phyloP scores from a whole-genome alignment of 768 basidiomycete species.

The Infundibulicybe gibba region DNA sequence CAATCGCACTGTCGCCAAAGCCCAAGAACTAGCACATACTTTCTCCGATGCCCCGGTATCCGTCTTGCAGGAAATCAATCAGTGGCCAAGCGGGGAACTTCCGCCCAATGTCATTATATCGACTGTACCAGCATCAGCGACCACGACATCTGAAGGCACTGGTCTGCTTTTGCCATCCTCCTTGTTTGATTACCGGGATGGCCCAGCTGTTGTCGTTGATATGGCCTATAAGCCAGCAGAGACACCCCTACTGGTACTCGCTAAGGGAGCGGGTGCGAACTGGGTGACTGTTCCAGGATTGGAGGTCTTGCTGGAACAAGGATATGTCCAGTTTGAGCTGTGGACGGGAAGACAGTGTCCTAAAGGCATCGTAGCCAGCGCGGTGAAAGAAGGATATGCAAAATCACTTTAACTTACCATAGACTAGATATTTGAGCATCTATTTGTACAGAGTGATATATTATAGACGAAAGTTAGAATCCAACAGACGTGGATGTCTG shows the following conservation, averaged over 20 bases:
- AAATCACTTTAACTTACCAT: too few species aligned
- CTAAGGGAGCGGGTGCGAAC: conserved; percentile 40
- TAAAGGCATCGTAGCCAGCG: conserved; percentile 35
- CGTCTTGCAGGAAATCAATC: conserved; percentile 54
- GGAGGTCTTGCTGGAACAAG: conserved; percentile 86
- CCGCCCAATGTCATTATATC: conserved; percentile 79
- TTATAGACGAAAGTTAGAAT: too few species aligned
- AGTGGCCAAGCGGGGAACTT: conserved; percentile 39
- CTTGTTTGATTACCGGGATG: conserved; percentile 50
- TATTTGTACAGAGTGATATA: too few species aligned
- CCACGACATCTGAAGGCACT: conserved; percentile 26
- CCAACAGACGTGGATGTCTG: neutral
- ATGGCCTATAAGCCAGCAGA: conserved; percentile 91
- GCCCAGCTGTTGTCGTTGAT: conserved; percentile 74
- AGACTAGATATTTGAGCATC: too few species aligned
- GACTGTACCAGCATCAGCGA: conserved; percentile 79
- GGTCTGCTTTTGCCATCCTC: conserved; percentile 49
- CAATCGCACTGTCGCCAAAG: conserved; percentile 81
- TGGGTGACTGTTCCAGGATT: conserved; percentile 80
- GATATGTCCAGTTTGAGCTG: conserved; percentile 76
- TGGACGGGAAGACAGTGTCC: conserved; percentile 78
- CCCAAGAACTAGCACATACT: conserved; percentile 57
- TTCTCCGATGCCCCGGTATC: conserved; percentile 67
- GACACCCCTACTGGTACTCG: conserved; percentile 77
- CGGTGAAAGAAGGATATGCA: conserved; percentile 45